Evolutionary conservation across 441 rosid species (phyloP), one percentile per base, ranked within the genome.

Genomic region (Croton setiger): DNA sequence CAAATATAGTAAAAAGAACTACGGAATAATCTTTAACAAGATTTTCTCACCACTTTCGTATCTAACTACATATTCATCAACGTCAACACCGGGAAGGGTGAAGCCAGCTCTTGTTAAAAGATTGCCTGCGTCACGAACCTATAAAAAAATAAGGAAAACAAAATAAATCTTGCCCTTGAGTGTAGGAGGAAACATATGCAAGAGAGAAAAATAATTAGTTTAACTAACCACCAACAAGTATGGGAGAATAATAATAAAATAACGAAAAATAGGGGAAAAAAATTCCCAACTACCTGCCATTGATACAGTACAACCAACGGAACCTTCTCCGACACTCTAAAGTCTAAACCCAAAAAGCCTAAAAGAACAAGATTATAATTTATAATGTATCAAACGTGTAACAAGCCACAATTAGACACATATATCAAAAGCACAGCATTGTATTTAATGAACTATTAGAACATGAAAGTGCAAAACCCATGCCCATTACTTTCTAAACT

Each of bases 121-220:
- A 83, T 95, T 92, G 60, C 98, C 99, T 59, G 98, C 98, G 75
- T 95, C 99, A 33, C 98, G 87, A 64, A 92, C 98, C 98, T 95
- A 71, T 18, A 20, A 41, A 11, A 43, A n/a, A 48, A 35, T 3
- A 55, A 18, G 23, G 41, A 18, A 14, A 60, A 14, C 27, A 11
- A 44, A 45, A n/a, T 27, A 17, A 37, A 2, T 23, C 12, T 10
- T 9, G 55, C 49, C 63, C 36, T 55, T 48, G 5, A 3, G 27
- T 17, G 33, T 56, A 4, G 23, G 11, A 55, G 11, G 39, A 20
- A 36, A 2, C 7, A 8, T 27, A 5, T 4, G 9, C n/a, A 67
- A 55, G 54, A 39, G 20, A 31, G 59, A 17, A 11, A 35, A 8
- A 33, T 5, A 65, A 18, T 11, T 14, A 12, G 7, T 63, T 63